A percentile compares a stretch with the other conserved stretches of the same genome.
Evolutionary conservation across 805 yeast genomes (phyloP).

Genomic region (Tetrapisispora taiwanensis): DNA sequence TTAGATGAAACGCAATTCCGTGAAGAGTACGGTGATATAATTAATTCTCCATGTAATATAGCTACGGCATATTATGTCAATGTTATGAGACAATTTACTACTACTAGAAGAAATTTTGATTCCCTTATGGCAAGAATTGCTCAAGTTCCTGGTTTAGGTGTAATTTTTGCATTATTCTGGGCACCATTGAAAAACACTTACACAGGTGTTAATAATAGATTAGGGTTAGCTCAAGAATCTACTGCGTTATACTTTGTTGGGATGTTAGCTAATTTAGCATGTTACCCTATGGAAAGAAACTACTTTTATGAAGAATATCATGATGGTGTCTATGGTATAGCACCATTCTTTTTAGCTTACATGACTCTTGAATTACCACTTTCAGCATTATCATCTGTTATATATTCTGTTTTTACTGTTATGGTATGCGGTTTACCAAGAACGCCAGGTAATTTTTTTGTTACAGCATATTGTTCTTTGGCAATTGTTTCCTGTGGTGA

Average conservation of each 20-base stretch:
- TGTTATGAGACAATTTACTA: constrained; percentile 30
- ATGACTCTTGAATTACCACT: constrained; percentile 27
- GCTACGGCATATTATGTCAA: constrained; percentile 29
- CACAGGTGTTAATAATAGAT: constrained; percentile 50
- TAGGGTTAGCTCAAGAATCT: constrained; percentile 70
- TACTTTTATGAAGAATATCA: constrained; percentile 70
- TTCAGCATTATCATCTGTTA: constrained; percentile 34
- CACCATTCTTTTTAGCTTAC: constrained; percentile 44
- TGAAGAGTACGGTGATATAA: constrained; percentile 10
- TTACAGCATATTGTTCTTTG: constrained; percentile 44
- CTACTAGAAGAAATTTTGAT: constrained; percentile 43
- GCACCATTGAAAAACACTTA: constrained; percentile 42
- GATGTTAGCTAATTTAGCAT: constrained; percentile 63
- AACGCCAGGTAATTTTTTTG: constrained; percentile 55
- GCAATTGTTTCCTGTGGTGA: constrained; percentile 67
- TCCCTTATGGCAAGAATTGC: constrained; percentile 53
- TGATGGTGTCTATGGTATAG: constrained; percentile 59
- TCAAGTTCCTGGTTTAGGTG: constrained; percentile 55
- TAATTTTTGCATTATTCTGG: constrained; percentile 58
- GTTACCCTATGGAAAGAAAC: constrained; percentile 64
- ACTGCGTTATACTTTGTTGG: constrained; percentile 69
- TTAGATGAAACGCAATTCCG: constrained; percentile 8
- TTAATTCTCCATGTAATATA: constrained; percentile 15
- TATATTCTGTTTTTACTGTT: constrained; percentile 54
- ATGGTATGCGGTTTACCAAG: constrained; percentile 68